Evolutionary conservation across 2,329 filamentous ascomycete genomes (phyloP), one percentile per base, ranked within the genome.

Genomic region (Macrophomina phaseolina): DNA sequence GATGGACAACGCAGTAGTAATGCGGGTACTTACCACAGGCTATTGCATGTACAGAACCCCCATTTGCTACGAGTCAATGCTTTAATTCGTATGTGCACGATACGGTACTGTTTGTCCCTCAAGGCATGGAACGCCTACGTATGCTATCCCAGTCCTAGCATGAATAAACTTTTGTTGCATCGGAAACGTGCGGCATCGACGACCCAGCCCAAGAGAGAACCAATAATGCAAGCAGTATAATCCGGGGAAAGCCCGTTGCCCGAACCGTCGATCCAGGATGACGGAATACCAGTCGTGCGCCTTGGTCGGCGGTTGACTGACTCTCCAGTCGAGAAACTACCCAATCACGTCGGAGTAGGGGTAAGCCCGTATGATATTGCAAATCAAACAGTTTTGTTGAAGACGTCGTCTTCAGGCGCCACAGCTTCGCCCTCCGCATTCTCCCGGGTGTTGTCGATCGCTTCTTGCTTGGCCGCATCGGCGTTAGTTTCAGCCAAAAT

Each of bases 331-430:
- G 9, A 36, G 36, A 23, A 48, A 38, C 23, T 16, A 16, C 49
- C 30, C 58, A 62, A 49, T 48, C 42, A 36, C 36, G n/a, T 48
- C n/a, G 28, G 23, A 38, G 7, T 9, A 23, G 23, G 4, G n/a
- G 28, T 32, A 48, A 30, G 28, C 12, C 16, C 38, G 14, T 11
- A 48, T n/a, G 18, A 36, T 48, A 3, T 38, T 38, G 9, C 32
- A 38, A 30, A 46, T 56, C 40, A 65, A 7, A 65, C 51, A n/a
- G 63, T 66, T 11, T 34, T 66, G 55, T 66, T 61, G 9, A 66
- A 38, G n/a, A 55, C 38, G 40, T 66, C 65, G 36, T 66, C 65
- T 11, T 66, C 55, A 8, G 46, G 46, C 16, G 18, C 42, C 0
- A 66, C 30, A 42, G 42, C 56, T 5, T 66, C 65, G 14, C 65